Evolutionary conservation across 176 grass and related monocot species (phyloP).

Genomic region (Zoysia japonica): DNA sequence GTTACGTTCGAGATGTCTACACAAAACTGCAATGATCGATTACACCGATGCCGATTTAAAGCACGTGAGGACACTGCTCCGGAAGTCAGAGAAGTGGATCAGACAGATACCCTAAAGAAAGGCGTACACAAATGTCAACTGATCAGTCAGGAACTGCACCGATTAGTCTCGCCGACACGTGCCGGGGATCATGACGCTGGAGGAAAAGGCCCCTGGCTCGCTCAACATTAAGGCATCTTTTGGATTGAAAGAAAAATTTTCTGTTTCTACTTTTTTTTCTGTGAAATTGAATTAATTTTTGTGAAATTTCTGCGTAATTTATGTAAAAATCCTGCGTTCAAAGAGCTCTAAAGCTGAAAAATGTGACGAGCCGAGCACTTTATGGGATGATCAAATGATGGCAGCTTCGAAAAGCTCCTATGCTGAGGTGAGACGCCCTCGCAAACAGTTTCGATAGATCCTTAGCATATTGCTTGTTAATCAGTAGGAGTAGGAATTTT

Average conservation of each 20-base stretch:
- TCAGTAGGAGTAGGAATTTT: neutral
- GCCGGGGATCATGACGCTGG: constrained; percentile 12
- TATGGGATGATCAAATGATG: constrained; percentile 37
- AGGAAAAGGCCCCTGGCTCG: constrained; percentile 23
- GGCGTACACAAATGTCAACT: no score
- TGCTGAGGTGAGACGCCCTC: constrained; percentile 3
- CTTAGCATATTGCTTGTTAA: constrained; percentile 5
- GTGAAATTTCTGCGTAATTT: no score
- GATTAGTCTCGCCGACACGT: constrained; percentile 19
- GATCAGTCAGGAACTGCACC: neutral
- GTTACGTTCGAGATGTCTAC: no score
- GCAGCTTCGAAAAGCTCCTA: constrained; percentile 14
- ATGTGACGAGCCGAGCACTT: constrained; percentile 13
- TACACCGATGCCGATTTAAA: no score
- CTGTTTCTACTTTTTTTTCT: no score
- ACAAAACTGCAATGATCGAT: no score
- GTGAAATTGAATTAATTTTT: no score
- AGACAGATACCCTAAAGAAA: no score
- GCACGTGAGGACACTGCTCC: no score
- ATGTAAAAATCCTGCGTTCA: no score
- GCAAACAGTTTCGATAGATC: constrained; percentile 12
- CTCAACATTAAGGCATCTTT: neutral
- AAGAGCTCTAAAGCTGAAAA: constrained; percentile 26
- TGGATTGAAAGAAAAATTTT: no score
- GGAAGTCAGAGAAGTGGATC: no score